phyloP scores from a whole-genome alignment of 1,284 basidiomycete species.

The Schizophyllum commune region DNA sequence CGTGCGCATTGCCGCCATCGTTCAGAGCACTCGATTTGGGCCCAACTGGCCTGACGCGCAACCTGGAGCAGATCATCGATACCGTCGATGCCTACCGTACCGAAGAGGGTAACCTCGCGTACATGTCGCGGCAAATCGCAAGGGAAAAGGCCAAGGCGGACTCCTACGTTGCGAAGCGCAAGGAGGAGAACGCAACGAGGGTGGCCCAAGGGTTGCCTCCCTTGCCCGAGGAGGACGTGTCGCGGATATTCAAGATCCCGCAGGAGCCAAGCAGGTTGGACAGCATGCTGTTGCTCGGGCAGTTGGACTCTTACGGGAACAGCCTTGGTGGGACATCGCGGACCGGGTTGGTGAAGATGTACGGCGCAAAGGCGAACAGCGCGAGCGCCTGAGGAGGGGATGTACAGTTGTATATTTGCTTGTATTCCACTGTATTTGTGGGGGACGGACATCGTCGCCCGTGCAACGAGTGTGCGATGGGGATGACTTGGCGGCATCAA shows the following conservation, averaged over 20 bases:
- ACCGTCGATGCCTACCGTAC: constrained; percentile 81
- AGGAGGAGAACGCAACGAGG: constrained; percentile 83
- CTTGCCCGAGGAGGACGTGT: constrained; percentile 81
- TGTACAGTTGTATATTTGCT: neutral
- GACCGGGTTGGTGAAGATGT: constrained; percentile 70
- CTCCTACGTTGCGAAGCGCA: constrained; percentile 71
- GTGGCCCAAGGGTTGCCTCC: constrained; percentile 82
- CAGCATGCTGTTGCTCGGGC: constrained; percentile 80
- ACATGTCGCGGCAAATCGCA: constrained; percentile 85
- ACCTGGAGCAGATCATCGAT: constrained; percentile 79
- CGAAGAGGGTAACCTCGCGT: constrained; percentile 91
- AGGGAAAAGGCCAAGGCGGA: constrained; percentile 86
- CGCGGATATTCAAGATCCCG: constrained; percentile 81
- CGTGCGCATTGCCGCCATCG: constrained; percentile 40
- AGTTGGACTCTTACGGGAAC: constrained; percentile 80
- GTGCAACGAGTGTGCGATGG: too few relatives aligned
- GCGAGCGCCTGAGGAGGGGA: constrained; percentile 15
- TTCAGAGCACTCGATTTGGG: constrained; percentile 59
- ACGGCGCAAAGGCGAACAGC: constrained; percentile 47
- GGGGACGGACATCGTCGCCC: too few relatives aligned
- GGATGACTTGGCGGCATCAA: too few relatives aligned
- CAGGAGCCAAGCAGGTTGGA: constrained; percentile 88
- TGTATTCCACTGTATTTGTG: too few relatives aligned
- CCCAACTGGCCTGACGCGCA: constrained; percentile 50
- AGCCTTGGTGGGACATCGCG: constrained; percentile 68